These are phyloP conservation scores for Sicyos edulis DNA, from an alignment of 306 rosid species.

Conservation along the genomic window DNA sequence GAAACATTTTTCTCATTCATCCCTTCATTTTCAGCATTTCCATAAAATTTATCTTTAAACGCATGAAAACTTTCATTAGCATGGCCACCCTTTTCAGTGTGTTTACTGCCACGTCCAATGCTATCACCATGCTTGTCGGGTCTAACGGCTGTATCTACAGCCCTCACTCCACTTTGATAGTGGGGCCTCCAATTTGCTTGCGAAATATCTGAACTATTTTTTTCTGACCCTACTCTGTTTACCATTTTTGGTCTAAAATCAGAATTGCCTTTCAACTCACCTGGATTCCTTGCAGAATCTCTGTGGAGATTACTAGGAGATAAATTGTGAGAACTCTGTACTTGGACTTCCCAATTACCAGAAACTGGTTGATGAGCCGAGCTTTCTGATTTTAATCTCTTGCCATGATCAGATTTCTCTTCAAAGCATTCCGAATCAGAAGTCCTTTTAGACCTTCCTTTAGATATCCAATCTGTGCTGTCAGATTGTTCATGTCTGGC, in stretches of 20 bases:
- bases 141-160: conserved; percentile 45
- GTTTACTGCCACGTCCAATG: conserved; percentile 44
- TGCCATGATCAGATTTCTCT: conserved; percentile 46
- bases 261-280: conserved; percentile 51
- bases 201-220: conserved; percentile 48
- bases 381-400: conserved; percentile 52
- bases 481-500: conserved; percentile 57
- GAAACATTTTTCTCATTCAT: conserved; percentile 44
- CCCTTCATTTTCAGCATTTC: conserved; percentile 47
- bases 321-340: conserved; percentile 36
- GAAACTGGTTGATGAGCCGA: conserved; percentile 34
- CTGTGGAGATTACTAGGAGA: conserved; percentile 50
- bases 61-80: conserved; percentile 35
- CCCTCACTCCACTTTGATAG: conserved; percentile 47
- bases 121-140: conserved; percentile 46
- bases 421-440: conserved; percentile 44
- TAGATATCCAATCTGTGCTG: conserved; percentile 54
- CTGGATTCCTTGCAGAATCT: conserved; percentile 46
- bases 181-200: conserved; percentile 49
- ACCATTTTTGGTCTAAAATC: conserved; percentile 52
- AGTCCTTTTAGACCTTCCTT: conserved; percentile 57
- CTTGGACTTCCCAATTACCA: conserved; percentile 43
- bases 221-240: conserved; percentile 46
- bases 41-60: conserved; percentile 45
- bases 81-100: conserved; percentile 47